Evolutionary conservation across 2,329 filamentous ascomycete genomes (phyloP).

Genomic region (Pyricularia grisea): DNA sequence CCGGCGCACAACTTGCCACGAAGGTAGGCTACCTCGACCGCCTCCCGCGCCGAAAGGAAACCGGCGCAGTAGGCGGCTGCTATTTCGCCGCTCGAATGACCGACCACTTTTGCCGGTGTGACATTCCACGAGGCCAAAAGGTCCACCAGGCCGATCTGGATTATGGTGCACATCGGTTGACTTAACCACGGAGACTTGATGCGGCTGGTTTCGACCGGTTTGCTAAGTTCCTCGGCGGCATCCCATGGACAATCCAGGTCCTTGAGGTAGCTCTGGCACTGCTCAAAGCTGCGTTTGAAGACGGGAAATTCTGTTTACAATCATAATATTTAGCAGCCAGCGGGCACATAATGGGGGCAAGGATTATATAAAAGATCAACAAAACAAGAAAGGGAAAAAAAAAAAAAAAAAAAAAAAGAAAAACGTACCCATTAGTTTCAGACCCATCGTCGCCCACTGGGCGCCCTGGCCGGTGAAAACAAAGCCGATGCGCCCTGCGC

Average conservation of each 20-base stretch:
- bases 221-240: constrained; percentile 22
- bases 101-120: constrained; percentile 20
- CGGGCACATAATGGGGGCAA: too few species aligned
- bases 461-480: too few species aligned
- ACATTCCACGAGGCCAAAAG: constrained; percentile 22
- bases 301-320: neutral
- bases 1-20: constrained; percentile 15
- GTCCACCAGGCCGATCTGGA: constrained; percentile 31
- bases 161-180: constrained; percentile 24
- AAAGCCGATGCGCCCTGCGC: constrained; percentile 14
- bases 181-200: constrained; percentile 12
- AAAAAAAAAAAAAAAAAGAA: neutral
- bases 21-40: constrained; percentile 13
- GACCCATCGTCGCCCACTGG: constrained; percentile 20
- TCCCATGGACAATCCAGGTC: constrained; percentile 5
- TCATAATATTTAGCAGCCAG: too few species aligned
- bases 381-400: too few species aligned
- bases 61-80: constrained; percentile 20
- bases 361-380: too few species aligned
- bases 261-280: constrained; percentile 9
- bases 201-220: constrained; percentile 13
- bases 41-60: constrained; percentile 10
- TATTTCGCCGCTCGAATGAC: constrained; percentile 28
- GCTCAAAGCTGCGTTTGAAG: neutral
- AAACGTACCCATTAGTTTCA: constrained; percentile 13